Percentiles rank a stretch among this genome's conserved stretches.
Conservation (phyloP, 2,329 filamentous ascomycete genomes). For the Aureobasidium mangrovei region DNA sequence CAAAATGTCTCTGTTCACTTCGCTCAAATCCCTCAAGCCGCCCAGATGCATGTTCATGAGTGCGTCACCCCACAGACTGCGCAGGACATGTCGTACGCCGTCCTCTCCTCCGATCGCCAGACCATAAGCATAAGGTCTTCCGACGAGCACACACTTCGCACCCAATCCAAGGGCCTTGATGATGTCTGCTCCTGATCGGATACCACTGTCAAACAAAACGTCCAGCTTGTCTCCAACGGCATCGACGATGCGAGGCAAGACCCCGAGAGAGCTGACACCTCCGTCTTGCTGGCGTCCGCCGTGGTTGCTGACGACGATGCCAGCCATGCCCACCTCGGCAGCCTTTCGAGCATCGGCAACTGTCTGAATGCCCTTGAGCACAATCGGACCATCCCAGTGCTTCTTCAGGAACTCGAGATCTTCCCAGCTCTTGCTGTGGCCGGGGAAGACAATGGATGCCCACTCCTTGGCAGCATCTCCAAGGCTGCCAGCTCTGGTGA, state of each 20-base stretch:
- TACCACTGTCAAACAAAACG: conserved; percentile 44
- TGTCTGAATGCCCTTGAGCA: conserved; percentile 51
- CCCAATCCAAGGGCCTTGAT: conserved; percentile 47
- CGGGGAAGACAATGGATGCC: conserved; percentile 42
- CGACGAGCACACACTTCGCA: conserved; percentile 50
- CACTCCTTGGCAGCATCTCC: conserved; percentile 42
- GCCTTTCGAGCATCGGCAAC: conserved; percentile 40
- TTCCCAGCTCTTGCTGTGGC: conserved; percentile 44
- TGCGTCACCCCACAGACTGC: not conserved
- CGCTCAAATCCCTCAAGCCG: too few species aligned
- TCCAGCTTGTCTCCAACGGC: conserved; percentile 43
- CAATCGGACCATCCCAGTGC: conserved; percentile 56
- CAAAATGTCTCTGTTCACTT: too few species aligned
- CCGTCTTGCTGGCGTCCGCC: conserved; percentile 45
- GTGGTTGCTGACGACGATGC: conserved; percentile 46
- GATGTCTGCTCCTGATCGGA: conserved; percentile 42
- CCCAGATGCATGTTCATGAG: too few species aligned
- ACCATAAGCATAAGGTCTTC: conserved; percentile 51
- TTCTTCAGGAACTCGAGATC: conserved; percentile 47
- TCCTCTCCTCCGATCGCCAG: conserved; percentile 46
- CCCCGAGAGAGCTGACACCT: conserved; percentile 41
- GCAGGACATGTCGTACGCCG: conserved; percentile 38
- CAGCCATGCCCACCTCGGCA: conserved; percentile 37
- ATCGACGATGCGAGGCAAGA: conserved; percentile 53
- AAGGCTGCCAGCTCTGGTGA: too few species aligned